Evolutionary conservation across 2,329 filamentous ascomycete species (phyloP).

Genomic region (Tolypocladium amazonense): DNA sequence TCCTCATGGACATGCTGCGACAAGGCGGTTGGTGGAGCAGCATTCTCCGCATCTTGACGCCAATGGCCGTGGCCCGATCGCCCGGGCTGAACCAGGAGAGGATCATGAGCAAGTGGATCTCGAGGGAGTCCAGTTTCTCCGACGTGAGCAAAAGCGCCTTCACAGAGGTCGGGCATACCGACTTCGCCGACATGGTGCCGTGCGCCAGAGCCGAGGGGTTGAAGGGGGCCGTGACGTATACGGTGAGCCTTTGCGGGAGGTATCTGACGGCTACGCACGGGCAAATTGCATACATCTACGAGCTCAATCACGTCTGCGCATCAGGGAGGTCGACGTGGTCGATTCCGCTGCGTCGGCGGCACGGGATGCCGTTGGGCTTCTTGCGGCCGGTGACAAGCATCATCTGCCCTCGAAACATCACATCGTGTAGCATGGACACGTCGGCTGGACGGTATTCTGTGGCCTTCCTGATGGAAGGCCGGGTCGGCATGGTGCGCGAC

Average conservation of each 20-base stretch:
- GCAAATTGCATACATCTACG: slow-evolving; percentile 46
- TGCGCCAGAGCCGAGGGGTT: slow-evolving; percentile 12
- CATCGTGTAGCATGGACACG: slow-evolving; percentile 54
- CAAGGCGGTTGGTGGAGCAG: slow-evolving; percentile 43
- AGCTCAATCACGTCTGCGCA: slow-evolving; percentile 24
- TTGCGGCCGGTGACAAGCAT: slow-evolving; percentile 39
- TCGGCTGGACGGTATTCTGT: slow-evolving; percentile 43
- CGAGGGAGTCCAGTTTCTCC: slow-evolving; percentile 25
- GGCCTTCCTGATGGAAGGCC: slow-evolving; percentile 47
- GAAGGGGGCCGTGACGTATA: slow-evolving; percentile 27
- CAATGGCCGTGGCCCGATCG: slow-evolving; percentile 7
- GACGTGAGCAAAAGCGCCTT: slow-evolving; percentile 15
- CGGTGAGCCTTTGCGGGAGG: slow-evolving; percentile 45
- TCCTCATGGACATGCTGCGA: slow-evolving; percentile 43
- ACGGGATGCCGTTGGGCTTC: slow-evolving; percentile 12
- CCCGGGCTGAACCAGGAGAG: slow-evolving; percentile 14
- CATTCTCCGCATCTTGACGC: slow-evolving; percentile 14
- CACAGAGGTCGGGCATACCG: slow-evolving; percentile 19
- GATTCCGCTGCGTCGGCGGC: slow-evolving; percentile 13
- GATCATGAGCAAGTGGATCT: slow-evolving; percentile 29
- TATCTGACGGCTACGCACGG: slow-evolving; percentile 46
- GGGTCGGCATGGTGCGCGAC: slow-evolving; percentile 51
- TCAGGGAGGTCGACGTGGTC: slow-evolving; percentile 11
- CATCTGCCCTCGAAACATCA: slow-evolving; percentile 42
- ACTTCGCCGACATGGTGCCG: slow-evolving; percentile 23